phyloP scores from a whole-genome alignment of 495 filamentous ascomycete genomes.

The Aspergillus homomorphus region DNA sequence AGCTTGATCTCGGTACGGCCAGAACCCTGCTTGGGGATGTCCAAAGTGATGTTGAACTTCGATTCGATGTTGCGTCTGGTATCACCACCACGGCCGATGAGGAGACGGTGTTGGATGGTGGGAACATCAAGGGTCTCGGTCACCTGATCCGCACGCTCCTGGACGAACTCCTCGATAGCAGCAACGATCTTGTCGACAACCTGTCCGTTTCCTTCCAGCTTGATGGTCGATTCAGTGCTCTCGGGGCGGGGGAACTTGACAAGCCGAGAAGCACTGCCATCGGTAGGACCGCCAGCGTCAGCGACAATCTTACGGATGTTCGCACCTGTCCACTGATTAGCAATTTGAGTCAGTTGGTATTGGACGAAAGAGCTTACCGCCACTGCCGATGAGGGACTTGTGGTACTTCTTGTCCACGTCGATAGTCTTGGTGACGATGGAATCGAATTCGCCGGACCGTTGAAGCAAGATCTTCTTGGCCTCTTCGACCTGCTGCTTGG shows the following conservation, averaged over 20 bases:
- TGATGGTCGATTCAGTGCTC: constrained; percentile 72
- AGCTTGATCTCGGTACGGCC: constrained; percentile 73
- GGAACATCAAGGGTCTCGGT: constrained; percentile 75
- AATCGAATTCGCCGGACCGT: constrained; percentile 79
- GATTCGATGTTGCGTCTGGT: constrained; percentile 81
- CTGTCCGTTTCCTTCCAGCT: constrained; percentile 73
- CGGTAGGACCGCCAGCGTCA: constrained; percentile 83
- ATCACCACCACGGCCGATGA: constrained; percentile 91
- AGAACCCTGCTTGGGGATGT: constrained; percentile 80
- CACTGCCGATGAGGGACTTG: constrained; percentile 80
- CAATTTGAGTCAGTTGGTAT: constrained; percentile 5
- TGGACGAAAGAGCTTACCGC: constrained; percentile 58
- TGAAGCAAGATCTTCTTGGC: constrained; percentile 86
- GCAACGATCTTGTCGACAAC: constrained; percentile 87
- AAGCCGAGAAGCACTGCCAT: constrained; percentile 74
- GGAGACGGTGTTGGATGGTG: constrained; percentile 78
- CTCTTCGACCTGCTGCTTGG: constrained; percentile 80
- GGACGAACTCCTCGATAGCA: constrained; percentile 73
- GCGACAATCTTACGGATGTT: constrained; percentile 84
- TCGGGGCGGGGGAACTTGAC: constrained; percentile 89
- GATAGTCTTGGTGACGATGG: constrained; percentile 76
- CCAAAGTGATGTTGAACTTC: constrained; percentile 82
- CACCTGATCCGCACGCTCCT: constrained; percentile 74
- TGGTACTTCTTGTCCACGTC: constrained; percentile 91
- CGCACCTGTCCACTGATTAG: constrained; percentile 59